A percentile compares a stretch with the other conserved stretches of the same genome.
Evolutionary conservation across 176 grass and related monocot species (phyloP).

Genomic region (Pontederia paniculata): DNA sequence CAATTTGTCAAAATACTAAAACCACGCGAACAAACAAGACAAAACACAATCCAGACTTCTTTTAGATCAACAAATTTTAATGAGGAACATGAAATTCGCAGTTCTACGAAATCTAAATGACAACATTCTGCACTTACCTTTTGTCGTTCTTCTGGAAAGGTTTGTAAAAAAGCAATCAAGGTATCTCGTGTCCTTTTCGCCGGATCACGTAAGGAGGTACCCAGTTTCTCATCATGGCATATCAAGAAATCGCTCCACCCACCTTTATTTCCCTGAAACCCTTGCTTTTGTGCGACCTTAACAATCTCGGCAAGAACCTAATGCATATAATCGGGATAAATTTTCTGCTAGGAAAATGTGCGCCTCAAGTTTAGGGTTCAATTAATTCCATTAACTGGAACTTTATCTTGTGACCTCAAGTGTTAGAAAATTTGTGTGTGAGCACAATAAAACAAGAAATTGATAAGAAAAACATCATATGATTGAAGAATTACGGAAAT

Average conservation of each 20-base stretch:
- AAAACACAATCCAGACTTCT: not conserved
- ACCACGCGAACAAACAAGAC: not conserved
- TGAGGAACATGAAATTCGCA: not conserved
- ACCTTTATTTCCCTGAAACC: not conserved
- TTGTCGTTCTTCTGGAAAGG: not conserved
- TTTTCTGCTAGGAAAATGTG: not conserved
- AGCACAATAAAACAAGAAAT: no score
- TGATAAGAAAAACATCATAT: no score
- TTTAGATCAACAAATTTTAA: not conserved
- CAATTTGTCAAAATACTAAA: not conserved
- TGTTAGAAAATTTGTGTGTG: no score
- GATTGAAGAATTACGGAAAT: no score
- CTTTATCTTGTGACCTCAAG: no score
- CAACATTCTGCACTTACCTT: no score
- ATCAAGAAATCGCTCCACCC: not conserved
- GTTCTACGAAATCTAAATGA: no score
- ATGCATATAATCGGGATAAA: not conserved
- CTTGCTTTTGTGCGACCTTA: not conserved
- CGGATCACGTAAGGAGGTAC: not conserved
- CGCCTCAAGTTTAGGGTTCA: no score
- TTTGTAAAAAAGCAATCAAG: not conserved
- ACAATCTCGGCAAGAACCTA: conserved; percentile 1
- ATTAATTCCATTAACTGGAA: no score
- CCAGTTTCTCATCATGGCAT: not conserved
- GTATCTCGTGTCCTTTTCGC: not conserved